phyloP scores from a whole-genome alignment of 495 filamentous ascomycete genomes.

The Aspergillus incahuasiensis region DNA sequence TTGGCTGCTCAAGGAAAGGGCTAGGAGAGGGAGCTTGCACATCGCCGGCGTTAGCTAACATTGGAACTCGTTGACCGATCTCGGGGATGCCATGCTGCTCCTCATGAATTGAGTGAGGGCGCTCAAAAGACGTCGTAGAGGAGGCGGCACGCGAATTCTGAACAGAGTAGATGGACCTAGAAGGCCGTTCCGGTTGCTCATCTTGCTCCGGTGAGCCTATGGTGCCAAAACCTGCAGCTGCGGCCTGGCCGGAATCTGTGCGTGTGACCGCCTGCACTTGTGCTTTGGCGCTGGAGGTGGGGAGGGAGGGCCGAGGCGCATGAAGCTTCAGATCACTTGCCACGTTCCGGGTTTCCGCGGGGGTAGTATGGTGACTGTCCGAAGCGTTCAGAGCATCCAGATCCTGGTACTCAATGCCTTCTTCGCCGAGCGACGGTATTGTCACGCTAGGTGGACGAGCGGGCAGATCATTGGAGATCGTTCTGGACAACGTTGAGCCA shows the following conservation, averaged over 20 bases:
- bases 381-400: slow-evolving; percentile 42
- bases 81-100: slow-evolving; percentile 86
- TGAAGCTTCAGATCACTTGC: slow-evolving; percentile 78
- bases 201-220: slow-evolving; percentile 49
- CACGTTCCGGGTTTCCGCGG: slow-evolving; percentile 69
- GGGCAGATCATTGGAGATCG: slow-evolving; percentile 48
- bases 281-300: slow-evolving; percentile 70
- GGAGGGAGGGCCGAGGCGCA: slow-evolving; percentile 84
- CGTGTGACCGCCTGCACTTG: slow-evolving; percentile 77
- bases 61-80: slow-evolving; percentile 84
- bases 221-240: slow-evolving; percentile 74
- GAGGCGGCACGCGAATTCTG: slow-evolving; percentile 49
- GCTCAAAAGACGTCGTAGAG: slow-evolving; percentile 47
- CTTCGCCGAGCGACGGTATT: slow-evolving; percentile 81
- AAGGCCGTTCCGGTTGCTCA: slow-evolving; percentile 57
- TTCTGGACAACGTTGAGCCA: slow-evolving; percentile 41
- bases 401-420: slow-evolving; percentile 81
- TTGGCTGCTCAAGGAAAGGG: slow-evolving; percentile 48
- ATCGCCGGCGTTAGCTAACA: slow-evolving; percentile 91
- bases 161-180: slow-evolving; percentile 41
- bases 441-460: slow-evolving; percentile 69
- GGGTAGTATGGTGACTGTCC: slow-evolving; percentile 38
- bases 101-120: slow-evolving; percentile 47
- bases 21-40: slow-evolving; percentile 92
- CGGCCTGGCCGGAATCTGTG: slow-evolving; percentile 80